Evolutionary conservation across 345 rosid species (phyloP), one percentile per base, ranked within the genome.

Genomic region (Euclidium syriacum): DNA sequence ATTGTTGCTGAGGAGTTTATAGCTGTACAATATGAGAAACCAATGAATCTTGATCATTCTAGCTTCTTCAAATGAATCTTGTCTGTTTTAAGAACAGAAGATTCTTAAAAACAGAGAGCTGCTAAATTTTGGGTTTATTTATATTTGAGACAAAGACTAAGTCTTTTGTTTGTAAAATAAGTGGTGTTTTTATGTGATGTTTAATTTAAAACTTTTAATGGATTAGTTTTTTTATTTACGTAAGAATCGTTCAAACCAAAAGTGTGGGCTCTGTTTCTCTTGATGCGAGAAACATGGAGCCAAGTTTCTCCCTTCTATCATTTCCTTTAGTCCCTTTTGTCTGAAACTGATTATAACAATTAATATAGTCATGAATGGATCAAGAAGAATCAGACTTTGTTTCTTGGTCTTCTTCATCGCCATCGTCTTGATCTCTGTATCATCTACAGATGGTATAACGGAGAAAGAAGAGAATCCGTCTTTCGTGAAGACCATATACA

Each of bases 51-150:
- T 80, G 79, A 81, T 52, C 49, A 40, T 34, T 3, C 25, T 6
- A 9, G 68, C 29, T 43, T 34, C 60, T 71, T 71, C 71, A 57
- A 40, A 51, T 62, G 75, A 70, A 32, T 90, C 96, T 78, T 88
- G 90, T 81, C 83, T 29, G 91, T 81, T 72, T 81, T 92, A n/a
- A 30, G 94, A 92, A 60, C 90, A 88, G 56, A n/a, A 85, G 83
- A 60, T 84, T 85, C 51, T 81, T 95, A 64, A 85, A 90, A 67
- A 82, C 86, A 62, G 86, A 75, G 6, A 88, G 88, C 92, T 91
- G 81, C 74, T 75, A 8, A 59, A 32, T 16, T 39, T 22, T 5
- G 23, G 7, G 44, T 33, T 17, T 46, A 46, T 44, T 24, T 60
- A 24, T 36, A 36, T 47, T 19, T 4, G 40, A 7, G 24, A 42